Percentiles rank a stretch among this genome's conserved stretches.
These are phyloP conservation scores for Hypoxylon perforatum DNA, from an alignment of 495 filamentous ascomycete species.

Conservation along the genomic window DNA sequence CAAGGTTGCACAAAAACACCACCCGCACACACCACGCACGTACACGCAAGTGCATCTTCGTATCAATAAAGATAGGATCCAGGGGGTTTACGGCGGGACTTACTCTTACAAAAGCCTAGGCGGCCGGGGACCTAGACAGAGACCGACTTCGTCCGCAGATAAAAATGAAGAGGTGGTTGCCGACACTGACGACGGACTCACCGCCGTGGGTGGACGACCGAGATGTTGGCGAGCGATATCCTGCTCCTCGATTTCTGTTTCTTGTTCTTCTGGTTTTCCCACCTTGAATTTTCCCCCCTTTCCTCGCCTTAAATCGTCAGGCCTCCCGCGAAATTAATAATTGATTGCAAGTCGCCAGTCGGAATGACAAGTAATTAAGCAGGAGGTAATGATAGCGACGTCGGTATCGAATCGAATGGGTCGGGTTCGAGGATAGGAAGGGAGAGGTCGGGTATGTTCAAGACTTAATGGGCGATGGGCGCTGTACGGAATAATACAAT, in stretches of 20 bases:
- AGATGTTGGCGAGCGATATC: slow-evolving; percentile 35
- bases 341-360: slow-evolving; percentile 32
- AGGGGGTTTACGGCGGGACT: slow-evolving; percentile 32
- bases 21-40: slow-evolving; percentile 9
- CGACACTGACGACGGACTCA: slow-evolving; percentile 38
- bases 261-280: slow-evolving; percentile 13
- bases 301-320: slow-evolving; percentile 21
- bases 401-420: slow-evolving; percentile 42
- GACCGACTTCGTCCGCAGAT: slow-evolving; percentile 32
- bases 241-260: slow-evolving; percentile 15
- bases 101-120: slow-evolving; percentile 46
- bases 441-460: slow-evolving; percentile 37
- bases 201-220: slow-evolving; percentile 36
- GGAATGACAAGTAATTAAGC: slow-evolving; percentile 16
- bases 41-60: slow-evolving; percentile 32
- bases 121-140: slow-evolving; percentile 48
- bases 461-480: slow-evolving; percentile 35
- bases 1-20: slow-evolving; percentile 38
- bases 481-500: slow-evolving; percentile 14
- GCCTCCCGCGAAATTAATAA: slow-evolving; percentile 29
- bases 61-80: slow-evolving; percentile 26
- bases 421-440: slow-evolving; percentile 21
- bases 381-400: slow-evolving; percentile 28
- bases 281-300: slow-evolving; percentile 14
- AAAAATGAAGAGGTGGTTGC: slow-evolving; percentile 29